Conservation (phyloP, 495 filamentous ascomycete species). For the Talaromyces wortmannii region DNA sequence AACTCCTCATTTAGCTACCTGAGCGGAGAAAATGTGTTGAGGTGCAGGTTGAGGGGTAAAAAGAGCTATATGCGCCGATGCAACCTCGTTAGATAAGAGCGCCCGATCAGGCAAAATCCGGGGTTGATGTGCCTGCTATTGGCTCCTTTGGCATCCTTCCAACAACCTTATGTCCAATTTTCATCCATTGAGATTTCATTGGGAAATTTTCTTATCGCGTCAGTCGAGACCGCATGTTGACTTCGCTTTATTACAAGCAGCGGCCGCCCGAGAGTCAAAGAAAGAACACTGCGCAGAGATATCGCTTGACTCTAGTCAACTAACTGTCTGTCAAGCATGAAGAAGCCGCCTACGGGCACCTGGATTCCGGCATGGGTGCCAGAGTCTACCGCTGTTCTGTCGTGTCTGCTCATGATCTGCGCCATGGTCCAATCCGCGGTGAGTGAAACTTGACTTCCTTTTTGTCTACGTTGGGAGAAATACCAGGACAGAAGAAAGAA, state of each 20-base stretch:
- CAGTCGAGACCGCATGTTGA: not conserved
- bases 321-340: constrained; percentile 15
- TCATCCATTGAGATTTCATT: not conserved
- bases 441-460: not conserved
- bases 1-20: not conserved
- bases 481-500: not conserved
- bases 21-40: not conserved
- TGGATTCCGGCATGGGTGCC: constrained; percentile 49
- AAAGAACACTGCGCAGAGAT: not conserved
- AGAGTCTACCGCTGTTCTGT: constrained; percentile 30
- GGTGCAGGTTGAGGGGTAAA: not conserved
- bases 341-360: constrained; percentile 32
- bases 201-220: not conserved
- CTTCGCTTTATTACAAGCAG: not conserved
- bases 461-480: not conserved
- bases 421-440: constrained; percentile 37
- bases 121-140: not conserved
- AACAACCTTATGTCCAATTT: not conserved
- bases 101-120: not conserved
- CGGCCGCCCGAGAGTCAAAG: not conserved
- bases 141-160: not conserved
- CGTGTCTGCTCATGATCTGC: constrained; percentile 33
- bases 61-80: not conserved
- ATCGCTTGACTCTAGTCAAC: not conserved
- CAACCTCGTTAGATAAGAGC: not conserved